Evolutionary conservation across 2,329 filamentous ascomycete species (phyloP), one percentile per base, ranked within the genome.

Genomic region (Fusarium incarnatum): DNA sequence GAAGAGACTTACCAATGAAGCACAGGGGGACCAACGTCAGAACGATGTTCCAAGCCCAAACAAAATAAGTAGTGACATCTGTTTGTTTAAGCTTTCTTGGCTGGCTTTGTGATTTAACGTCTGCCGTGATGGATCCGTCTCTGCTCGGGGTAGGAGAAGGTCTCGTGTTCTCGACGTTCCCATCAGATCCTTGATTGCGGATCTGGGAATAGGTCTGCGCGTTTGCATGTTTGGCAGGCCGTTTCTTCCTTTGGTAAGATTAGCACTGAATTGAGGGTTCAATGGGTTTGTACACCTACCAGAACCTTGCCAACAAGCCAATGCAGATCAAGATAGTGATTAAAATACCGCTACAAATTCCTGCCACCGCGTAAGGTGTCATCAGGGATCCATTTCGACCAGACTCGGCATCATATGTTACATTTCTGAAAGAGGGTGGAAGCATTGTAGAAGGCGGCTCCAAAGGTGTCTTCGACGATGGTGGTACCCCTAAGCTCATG

Each of bases 401-500:
- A 3, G n/a, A 44, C 20, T 22, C 4, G 4, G 8, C 20, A 22
- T 44, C 41, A 16, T 22, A 16, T 22, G 10, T 10, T 15, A 20
- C 9, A 42, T 13, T 9, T 6, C 5, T 20, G 7, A 42, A 42
- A 6, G 40, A 22, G 2, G 41, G 23, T 3, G 13, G 5, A 9
- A 15, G 8, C n/a, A 9, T 5, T 1, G 20, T 42, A 1, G 41
- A 23, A 3, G 5, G 5, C 1, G 41, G 41, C 8, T 42, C 8
- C 8, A 44, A 23, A 44, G n/a, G 12, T 9, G n/a, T 22, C 40
- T 42, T 42, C 1, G 5, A 42, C 0, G 40, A 6, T 5, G n/a
- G 0, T 2, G n/a, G n/a, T 6, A 6, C 5, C 0, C 1, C 8
- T 15, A 41, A 5, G 40, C 5, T 41, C 8, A 41, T 15, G 12